Percentiles rank a stretch among this genome's conserved stretches.
These are phyloP conservation scores for Pseudocercospora macadamiae DNA, from an alignment of 2,329 filamentous ascomycete species.

Conservation along the genomic window DNA sequence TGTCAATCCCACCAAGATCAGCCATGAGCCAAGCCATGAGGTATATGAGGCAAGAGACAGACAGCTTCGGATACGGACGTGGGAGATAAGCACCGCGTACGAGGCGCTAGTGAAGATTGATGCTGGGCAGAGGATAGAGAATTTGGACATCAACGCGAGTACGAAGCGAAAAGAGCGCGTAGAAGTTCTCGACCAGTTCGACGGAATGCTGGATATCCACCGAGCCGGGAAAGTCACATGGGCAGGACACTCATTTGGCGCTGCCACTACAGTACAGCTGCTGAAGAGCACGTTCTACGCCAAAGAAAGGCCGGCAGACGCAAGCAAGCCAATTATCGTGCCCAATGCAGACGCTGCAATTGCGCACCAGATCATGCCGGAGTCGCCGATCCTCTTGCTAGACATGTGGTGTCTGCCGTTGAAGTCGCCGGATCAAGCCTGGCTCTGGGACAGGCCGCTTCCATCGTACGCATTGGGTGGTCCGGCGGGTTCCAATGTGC, in stretches of 20 bases:
- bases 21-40: slow-evolving; percentile 64
- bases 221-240: slow-evolving; percentile 74
- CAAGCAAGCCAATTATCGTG: slow-evolving; percentile 63
- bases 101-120: slow-evolving; percentile 71
- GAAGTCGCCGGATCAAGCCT: slow-evolving; percentile 62
- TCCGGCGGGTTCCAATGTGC: slow-evolving; percentile 58
- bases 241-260: slow-evolving; percentile 80
- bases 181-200: slow-evolving; percentile 62
- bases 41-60: slow-evolving; percentile 69
- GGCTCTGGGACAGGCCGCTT: slow-evolving; percentile 72
- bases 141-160: slow-evolving; percentile 49
- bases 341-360: slow-evolving; percentile 62
- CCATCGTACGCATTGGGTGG: slow-evolving; percentile 64
- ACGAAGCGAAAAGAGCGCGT: slow-evolving; percentile 40
- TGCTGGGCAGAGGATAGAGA: slow-evolving; percentile 50
- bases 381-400: slow-evolving; percentile 68
- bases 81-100: slow-evolving; percentile 75
- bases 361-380: slow-evolving; percentile 67
- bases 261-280: slow-evolving; percentile 72
- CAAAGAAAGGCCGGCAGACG: slow-evolving; percentile 38
- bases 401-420: slow-evolving; percentile 83
- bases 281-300: slow-evolving; percentile 78
- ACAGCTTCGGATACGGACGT: slow-evolving; percentile 74
- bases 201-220: slow-evolving; percentile 66
- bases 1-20: slow-evolving; percentile 50